These are phyloP conservation scores for Patellaria atrata DNA, from an alignment of 495 filamentous ascomycete species.

Conservation along the genomic window DNA sequence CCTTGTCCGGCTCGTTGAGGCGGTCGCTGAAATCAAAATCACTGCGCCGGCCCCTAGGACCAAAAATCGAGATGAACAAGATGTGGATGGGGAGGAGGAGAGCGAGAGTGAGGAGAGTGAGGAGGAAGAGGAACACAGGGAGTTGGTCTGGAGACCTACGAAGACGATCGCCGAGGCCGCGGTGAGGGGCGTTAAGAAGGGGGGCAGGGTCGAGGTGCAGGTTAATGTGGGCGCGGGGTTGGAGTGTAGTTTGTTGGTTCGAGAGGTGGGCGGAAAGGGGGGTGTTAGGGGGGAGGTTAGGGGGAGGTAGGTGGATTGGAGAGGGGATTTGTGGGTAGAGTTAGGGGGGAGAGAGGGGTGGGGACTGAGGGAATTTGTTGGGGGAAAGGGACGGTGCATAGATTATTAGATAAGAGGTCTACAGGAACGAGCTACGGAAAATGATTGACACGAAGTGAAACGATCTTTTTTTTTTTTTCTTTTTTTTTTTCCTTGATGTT, in stretches of 20 bases:
- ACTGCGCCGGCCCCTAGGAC: slow-evolving; percentile 65
- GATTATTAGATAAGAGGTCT: too few relatives aligned
- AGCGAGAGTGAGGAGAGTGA: slow-evolving; percentile 59
- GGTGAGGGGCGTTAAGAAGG: slow-evolving; percentile 70
- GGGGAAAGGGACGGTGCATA: too few relatives aligned
- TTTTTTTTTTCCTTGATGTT: too few relatives aligned
- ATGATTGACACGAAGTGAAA: too few relatives aligned
- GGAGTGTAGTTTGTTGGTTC: slow-evolving; percentile 42
- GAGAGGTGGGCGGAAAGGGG: neutral
- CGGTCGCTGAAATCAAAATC: slow-evolving; percentile 73
- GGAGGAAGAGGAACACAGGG: slow-evolving; percentile 74
- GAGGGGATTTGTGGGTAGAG: slow-evolving; percentile 1
- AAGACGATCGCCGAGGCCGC: slow-evolving; percentile 74
- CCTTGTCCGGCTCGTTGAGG: slow-evolving; percentile 74
- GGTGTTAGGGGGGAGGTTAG: neutral
- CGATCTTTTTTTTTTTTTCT: too few relatives aligned
- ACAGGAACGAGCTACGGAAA: too few relatives aligned
- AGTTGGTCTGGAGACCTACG: slow-evolving; percentile 86
- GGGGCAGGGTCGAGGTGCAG: slow-evolving; percentile 81
- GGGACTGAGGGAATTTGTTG: neutral
- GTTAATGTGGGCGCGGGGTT: slow-evolving; percentile 72
- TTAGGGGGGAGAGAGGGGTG: neutral
- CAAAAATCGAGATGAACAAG: slow-evolving; percentile 47
- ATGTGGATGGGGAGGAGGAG: slow-evolving; percentile 48
- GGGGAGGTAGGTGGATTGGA: neutral